Base-by-base conservation (phyloP, 805 yeast species). In the Yamadazyma takamatsuzukensis region DNA sequence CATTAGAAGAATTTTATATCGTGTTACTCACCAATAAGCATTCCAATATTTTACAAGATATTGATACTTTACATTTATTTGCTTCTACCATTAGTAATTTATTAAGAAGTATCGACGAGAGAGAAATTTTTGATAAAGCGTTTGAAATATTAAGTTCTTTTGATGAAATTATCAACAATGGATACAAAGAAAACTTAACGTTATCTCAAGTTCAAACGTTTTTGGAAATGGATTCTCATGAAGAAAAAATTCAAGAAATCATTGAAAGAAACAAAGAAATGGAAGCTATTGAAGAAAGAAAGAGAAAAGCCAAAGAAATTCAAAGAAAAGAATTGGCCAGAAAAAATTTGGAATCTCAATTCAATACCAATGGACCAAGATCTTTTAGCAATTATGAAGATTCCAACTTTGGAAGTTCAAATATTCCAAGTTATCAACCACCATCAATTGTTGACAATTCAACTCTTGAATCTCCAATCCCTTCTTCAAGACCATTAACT, bases 161-260 rank as follows among this genome's bases (percentile, higher is more conserved):
- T 52, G 98, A 93, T 59, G 98, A 93, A 63, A 84, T 93, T 35
- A 78, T 93, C 47, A 78, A 79, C 33, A 69, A 86, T 62, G 98
- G 98, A 12, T 87, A 82, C 67, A 79, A 85, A 45, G 99, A 93
- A 59, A 83, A 87, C 59, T 66, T 90, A 44, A 77, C 93, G 1
- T 57, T 82, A 44, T 59, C 79, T 39, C 97, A 93, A 65, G 83
- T 93, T 43, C 78, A 76, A 57, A 85, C 94, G 9, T 90, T 85
- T 62, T 69, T 93, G 66, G 90, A 87, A 55, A 90, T 93, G 97
- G 97, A 93, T 63, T 84, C 95, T 25, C 97, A 93, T 58, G 98
- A 93, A 64, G 99, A 93, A 65, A 90, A 86, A 70, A 90, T 94
- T 54, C 97, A 93, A 69, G 97, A 93, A 57, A 89, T 93, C 56